These are phyloP conservation scores for Gloeopeniophorella convolvens DNA, from an alignment of 768 basidiomycete species.

Conservation along the genomic window DNA sequence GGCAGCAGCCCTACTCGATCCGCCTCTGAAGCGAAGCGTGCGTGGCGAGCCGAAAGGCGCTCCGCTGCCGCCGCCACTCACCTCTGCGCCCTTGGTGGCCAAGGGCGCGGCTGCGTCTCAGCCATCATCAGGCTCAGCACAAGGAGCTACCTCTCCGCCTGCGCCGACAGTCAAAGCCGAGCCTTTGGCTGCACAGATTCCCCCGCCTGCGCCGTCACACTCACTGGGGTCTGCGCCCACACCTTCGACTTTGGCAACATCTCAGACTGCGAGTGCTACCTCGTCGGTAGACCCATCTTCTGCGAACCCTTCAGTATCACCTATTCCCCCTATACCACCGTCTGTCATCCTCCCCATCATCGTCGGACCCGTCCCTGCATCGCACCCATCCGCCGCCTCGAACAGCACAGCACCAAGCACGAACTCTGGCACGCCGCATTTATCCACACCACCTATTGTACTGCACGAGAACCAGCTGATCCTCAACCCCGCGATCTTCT, in stretches of 20 bases:
- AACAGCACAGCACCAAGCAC: slow-evolving; percentile 32
- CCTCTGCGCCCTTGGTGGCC: slow-evolving; percentile 52
- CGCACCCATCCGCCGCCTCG: slow-evolving; percentile 49
- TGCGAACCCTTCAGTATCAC: background rate
- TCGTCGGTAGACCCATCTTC: background rate
- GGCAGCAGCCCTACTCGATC: slow-evolving; percentile 42
- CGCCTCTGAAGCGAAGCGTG: slow-evolving; percentile 62
- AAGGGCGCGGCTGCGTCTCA: slow-evolving; percentile 30
- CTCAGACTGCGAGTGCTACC: background rate
- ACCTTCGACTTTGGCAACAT: slow-evolving; percentile 21
- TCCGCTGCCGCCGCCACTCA: slow-evolving; percentile 62
- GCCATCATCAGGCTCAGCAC: slow-evolving; percentile 2
- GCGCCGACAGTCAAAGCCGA: slow-evolving; percentile 23
- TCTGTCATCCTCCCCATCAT: slow-evolving; percentile 69
- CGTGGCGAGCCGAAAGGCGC: slow-evolving; percentile 55
- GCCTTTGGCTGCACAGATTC: slow-evolving; percentile 10
- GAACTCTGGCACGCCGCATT: slow-evolving; percentile 34
- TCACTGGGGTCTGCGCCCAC: slow-evolving; percentile 19
- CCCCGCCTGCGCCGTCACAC: slow-evolving; percentile 22
- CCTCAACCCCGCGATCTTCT: slow-evolving; percentile 80
- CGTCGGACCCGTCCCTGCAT: slow-evolving; percentile 62
- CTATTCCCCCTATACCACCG: slow-evolving; percentile 28
- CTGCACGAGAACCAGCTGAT: slow-evolving; percentile 80
- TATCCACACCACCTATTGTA: slow-evolving; percentile 55
- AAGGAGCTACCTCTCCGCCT: slow-evolving; percentile 8